Evolutionary conservation across 768 basidiomycete species (phyloP).

Genomic region (Lentinula sp.): DNA sequence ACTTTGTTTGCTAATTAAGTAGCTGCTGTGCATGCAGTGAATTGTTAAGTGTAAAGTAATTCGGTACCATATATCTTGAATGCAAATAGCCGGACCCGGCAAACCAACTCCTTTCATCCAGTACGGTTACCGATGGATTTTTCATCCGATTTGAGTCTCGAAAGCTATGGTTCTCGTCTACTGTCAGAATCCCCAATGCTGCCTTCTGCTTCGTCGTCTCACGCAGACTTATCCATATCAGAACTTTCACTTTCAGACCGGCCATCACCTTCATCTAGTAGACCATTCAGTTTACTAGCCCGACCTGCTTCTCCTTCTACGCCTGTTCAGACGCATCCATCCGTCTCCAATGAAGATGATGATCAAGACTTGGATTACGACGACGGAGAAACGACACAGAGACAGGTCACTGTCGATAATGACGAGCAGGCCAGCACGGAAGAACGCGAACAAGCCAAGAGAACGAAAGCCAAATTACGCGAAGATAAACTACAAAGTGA

Average conservation of each 20-base stretch:
- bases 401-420: constrained; percentile 6
- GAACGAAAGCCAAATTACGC: constrained; percentile 4
- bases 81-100: neutral
- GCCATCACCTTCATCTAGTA: constrained; percentile 9
- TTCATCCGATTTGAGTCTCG: constrained; percentile 20
- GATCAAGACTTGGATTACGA: neutral
- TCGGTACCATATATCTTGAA: neutral
- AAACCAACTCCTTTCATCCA: neutral
- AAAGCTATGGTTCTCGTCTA: constrained; percentile 29
- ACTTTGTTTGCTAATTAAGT: neutral
- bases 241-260: constrained; percentile 44
- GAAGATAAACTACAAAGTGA: constrained; percentile 73
- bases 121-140: constrained; percentile 20
- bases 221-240: constrained; percentile 50
- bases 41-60: neutral
- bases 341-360: constrained; percentile 2
- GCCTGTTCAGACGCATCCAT: constrained; percentile 9
- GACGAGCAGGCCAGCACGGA: constrained; percentile 9
- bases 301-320: constrained; percentile 10
- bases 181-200: constrained; percentile 40
- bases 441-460: neutral
- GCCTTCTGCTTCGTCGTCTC: constrained; percentile 32
- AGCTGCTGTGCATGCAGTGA: neutral
- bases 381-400: constrained; percentile 19
- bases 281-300: constrained; percentile 24